Conservation (phyloP, 257 asterid genomes). For the Fraxinus americana region DNA sequence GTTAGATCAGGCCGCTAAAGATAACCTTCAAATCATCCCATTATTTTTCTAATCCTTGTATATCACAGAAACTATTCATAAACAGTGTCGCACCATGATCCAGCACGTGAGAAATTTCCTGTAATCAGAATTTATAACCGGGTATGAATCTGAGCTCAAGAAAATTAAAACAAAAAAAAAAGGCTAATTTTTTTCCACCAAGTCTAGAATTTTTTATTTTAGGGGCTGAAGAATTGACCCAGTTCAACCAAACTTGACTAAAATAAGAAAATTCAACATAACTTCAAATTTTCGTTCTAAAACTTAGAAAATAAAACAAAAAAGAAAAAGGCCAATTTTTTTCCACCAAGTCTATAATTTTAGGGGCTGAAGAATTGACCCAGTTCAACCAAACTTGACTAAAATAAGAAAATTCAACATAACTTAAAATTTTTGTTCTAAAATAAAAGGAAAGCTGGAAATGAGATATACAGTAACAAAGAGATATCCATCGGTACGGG, state of each 20-base stretch:
- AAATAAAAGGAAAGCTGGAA: background rate
- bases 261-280: background rate
- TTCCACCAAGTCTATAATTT: conserved; percentile 14
- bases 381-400: conserved; percentile 10
- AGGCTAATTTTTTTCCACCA: conserved; percentile 12
- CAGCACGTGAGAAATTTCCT: conserved; percentile 31
- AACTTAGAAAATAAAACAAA: background rate
- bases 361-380: background rate
- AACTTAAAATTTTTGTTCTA: conserved; percentile 2
- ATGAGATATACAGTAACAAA: background rate
- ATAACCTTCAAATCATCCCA: conserved; percentile 10
- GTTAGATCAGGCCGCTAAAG: conserved; percentile 19
- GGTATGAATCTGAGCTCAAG: conserved; percentile 16
- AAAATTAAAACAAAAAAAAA: background rate
- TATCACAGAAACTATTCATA: conserved; percentile 12
- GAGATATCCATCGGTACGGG: conserved; percentile 14
- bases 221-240: background rate
- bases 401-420: background rate
- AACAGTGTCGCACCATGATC: background rate
- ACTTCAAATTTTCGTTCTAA: conserved; percentile 2
- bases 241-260: conserved; percentile 7
- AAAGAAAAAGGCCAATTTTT: background rate
- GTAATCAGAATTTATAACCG: conserved; percentile 28
- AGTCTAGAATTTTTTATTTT: conserved; percentile 2
- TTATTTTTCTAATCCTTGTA: conserved; percentile 5